Percentiles rank a stretch among this genome's conserved stretches.
phyloP scores from a whole-genome alignment of 345 rosid species.

The Eucalyptus sp. region DNA sequence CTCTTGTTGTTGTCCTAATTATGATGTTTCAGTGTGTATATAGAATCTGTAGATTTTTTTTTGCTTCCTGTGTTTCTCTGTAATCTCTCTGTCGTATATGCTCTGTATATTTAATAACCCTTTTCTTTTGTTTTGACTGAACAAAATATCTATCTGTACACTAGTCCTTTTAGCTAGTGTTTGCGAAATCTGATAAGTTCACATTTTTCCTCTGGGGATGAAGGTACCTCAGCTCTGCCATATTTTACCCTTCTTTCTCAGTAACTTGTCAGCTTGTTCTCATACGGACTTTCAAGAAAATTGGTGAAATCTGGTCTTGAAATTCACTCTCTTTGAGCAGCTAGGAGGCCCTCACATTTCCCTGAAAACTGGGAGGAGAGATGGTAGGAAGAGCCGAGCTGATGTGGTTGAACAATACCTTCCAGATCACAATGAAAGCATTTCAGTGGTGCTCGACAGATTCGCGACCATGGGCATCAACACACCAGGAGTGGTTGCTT shows the following conservation, averaged over 20 bases:
- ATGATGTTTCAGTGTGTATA: neutral
- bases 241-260: neutral
- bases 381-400: slow-evolving; percentile 81
- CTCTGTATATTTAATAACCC: neutral
- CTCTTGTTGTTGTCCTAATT: neutral
- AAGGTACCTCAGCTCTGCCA: neutral
- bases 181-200: neutral
- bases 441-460: slow-evolving; percentile 73
- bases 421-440: slow-evolving; percentile 92
- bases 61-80: neutral
- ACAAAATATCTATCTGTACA: neutral
- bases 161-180: neutral
- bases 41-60: neutral
- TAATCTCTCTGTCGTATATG: neutral
- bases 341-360: slow-evolving; percentile 91
- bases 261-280: neutral
- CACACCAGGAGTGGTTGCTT: slow-evolving; percentile 72
- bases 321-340: slow-evolving; percentile 13
- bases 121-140: neutral
- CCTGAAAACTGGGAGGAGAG: slow-evolving; percentile 87
- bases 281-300: neutral
- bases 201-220: neutral
- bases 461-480: slow-evolving; percentile 71
- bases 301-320: neutral
- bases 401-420: slow-evolving; percentile 65